Evolutionary conservation across 257 asterid species (phyloP).

Genomic region (Solanum arcanum): DNA sequence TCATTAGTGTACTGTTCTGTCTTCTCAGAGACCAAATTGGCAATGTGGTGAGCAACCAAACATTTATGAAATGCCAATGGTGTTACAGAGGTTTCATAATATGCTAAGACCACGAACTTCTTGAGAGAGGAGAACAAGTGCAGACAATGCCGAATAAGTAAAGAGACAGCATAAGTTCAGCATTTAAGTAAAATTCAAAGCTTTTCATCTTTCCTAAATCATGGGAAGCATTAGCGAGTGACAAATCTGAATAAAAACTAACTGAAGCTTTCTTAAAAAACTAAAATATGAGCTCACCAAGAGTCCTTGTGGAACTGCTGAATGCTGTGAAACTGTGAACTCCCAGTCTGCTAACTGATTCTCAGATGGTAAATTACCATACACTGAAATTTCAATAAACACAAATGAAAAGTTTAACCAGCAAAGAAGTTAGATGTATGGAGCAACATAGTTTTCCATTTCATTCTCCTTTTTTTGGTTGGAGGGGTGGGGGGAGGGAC

Average conservation of each 20-base stretch:
- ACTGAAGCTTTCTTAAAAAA: not conserved
- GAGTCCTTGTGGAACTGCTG: constrained; percentile 45
- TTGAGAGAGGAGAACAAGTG: not conserved
- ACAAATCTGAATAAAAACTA: not conserved
- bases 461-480: not conserved
- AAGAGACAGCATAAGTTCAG: not conserved
- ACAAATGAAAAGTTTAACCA: not conserved
- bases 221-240: not conserved
- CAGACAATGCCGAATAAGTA: not conserved
- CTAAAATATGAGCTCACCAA: constrained; percentile 15
- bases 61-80: not conserved
- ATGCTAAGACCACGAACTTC: not conserved
- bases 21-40: not conserved
- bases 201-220: not conserved
- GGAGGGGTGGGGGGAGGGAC: not conserved
- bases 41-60: not conserved
- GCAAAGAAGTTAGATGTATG: not conserved
- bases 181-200: not conserved
- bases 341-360: constrained; percentile 89
- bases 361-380: constrained; percentile 85
- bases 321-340: constrained; percentile 84
- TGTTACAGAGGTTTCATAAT: not conserved
- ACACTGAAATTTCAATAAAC: constrained; percentile 41
- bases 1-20: not conserved
- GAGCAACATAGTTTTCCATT: not conserved